Evolutionary conservation across 2,329 filamentous ascomycete species (phyloP), one percentile per base, ranked within the genome.

Genomic region (Pezicula neosporulosa): DNA sequence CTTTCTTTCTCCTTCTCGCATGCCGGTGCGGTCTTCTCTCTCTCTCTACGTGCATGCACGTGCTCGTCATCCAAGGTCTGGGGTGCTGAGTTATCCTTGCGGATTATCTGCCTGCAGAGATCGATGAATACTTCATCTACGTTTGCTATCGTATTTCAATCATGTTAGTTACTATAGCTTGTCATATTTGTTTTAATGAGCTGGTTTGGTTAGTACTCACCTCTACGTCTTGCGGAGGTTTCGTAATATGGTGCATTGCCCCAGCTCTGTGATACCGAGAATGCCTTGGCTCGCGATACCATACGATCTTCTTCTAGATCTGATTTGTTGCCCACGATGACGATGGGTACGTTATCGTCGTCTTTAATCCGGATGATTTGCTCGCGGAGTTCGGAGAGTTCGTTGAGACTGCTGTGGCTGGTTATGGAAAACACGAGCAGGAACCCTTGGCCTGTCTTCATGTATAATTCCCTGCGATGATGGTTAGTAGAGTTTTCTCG

Each of bases 371-470:
- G 83, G 51, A 85, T 80, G 58, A 89, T 89, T 66, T 88, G 84
- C 65, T 89, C 85, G 58, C 85, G 82, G 35, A 89, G 75, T 62
- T 88, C 85, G 60, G 80, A 75, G n/a, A 89, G 77, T 66, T 89
- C 86, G 62, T 81, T 77, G 35, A 89, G 74, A 44, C 83, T 87
- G 55, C 81, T 85, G 63, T 80, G 77, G 64, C 81, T 86, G 38
- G 86, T 89, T 61, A 89, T 89, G 61, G 82, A 86, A 71, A 89
- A 89, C 56, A 89, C 86, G 37, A 89, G 78, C 47, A 89, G 80
- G 66, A 89, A 89, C 12, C 86, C 86, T 73, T 89, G 85, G 56
- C 84, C 86, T 57, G 86, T 84, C 66, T 87, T 87, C 83, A 89
- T 88, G 68, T 89, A 87, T 51, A 87, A 72, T 66, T 87, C 84